phyloP scores from a whole-genome alignment of 371 early-diverging fungal genomes.

The Apophysomyces sp. region DNA sequence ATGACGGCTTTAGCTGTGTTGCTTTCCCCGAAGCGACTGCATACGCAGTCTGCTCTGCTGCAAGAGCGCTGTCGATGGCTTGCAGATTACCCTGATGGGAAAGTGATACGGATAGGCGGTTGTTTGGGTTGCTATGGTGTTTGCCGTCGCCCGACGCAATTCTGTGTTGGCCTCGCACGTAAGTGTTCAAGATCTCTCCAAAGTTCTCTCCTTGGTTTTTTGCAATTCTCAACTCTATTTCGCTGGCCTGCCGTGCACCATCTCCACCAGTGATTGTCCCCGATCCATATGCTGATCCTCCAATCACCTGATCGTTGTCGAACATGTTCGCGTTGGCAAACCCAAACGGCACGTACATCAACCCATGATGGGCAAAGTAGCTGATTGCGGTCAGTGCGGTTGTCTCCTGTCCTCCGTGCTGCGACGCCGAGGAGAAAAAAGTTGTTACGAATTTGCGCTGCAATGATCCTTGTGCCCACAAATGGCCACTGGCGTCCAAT shows the following conservation, averaged over 20 bases:
- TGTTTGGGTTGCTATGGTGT: not conserved
- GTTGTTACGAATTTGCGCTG: slow-evolving; percentile 70
- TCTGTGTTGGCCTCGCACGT: slow-evolving; percentile 4
- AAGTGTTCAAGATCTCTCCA: slow-evolving; percentile 50
- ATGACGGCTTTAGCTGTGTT: not conserved
- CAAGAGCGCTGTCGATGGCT: slow-evolving; percentile 11
- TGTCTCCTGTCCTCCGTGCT: slow-evolving; percentile 81
- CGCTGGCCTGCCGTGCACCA: slow-evolving; percentile 63
- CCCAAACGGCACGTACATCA: slow-evolving; percentile 78
- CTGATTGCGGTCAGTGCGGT: slow-evolving; percentile 68
- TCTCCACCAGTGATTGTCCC: slow-evolving; percentile 71
- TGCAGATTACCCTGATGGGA: slow-evolving; percentile 2
- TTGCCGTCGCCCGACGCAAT: not conserved
- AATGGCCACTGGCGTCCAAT: slow-evolving; percentile 70
- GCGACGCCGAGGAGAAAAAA: slow-evolving; percentile 72
- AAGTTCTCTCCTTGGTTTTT: slow-evolving; percentile 65
- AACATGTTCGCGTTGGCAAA: slow-evolving; percentile 44
- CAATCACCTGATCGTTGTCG: slow-evolving; percentile 42
- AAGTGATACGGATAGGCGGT: not conserved
- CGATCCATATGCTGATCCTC: slow-evolving; percentile 80
- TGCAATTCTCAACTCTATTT: slow-evolving; percentile 70
- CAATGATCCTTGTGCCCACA: slow-evolving; percentile 70
- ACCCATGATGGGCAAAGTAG: slow-evolving; percentile 78
- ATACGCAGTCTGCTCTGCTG: slow-evolving; percentile 11
- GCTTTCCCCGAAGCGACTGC: not conserved